Evolutionary conservation across 2,329 filamentous ascomycete species (phyloP).

Genomic region (Aspergillus sp.): DNA sequence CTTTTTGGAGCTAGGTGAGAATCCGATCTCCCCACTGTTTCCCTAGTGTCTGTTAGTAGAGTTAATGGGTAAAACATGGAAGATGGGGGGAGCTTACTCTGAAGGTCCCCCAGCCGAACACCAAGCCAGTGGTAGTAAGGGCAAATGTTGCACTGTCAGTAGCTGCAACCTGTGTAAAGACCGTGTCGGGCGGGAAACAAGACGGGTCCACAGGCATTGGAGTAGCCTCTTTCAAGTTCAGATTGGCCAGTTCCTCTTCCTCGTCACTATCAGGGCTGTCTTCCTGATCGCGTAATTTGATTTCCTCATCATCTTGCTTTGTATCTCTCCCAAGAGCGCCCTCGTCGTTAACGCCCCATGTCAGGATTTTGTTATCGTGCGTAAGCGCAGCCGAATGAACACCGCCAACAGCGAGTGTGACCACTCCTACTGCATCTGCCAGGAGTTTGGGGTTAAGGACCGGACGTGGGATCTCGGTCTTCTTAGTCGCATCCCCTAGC

Average conservation of each 20-base stretch:
- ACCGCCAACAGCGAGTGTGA: conserved; percentile 62
- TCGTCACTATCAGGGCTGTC: background rate
- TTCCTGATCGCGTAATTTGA: conserved; percentile 48
- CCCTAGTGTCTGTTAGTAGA: conserved; percentile 25
- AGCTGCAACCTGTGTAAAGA: conserved; percentile 67
- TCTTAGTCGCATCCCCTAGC: conserved; percentile 62
- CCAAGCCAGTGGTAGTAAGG: conserved; percentile 70
- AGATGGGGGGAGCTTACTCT: conserved; percentile 50
- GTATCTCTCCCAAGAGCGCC: conserved; percentile 75
- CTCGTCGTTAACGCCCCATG: conserved; percentile 88
- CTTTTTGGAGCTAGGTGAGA: conserved; percentile 42
- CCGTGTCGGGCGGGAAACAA: conserved; percentile 60
- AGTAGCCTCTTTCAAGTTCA: conserved; percentile 56
- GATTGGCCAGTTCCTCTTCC: background rate
- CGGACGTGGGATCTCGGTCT: conserved; percentile 62
- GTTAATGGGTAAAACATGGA: background rate
- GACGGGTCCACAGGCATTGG: conserved; percentile 58
- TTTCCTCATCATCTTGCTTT: conserved; percentile 45
- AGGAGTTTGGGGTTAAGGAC: conserved; percentile 65
- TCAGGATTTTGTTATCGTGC: conserved; percentile 74
- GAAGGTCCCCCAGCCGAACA: conserved; percentile 86
- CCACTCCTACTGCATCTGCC: conserved; percentile 52
- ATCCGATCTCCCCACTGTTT: conserved; percentile 60
- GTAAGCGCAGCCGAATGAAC: conserved; percentile 79
- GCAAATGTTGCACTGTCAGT: conserved; percentile 75